A percentile compares a stretch with the other conserved stretches of the same genome.
These are phyloP conservation scores for Mortierella sp. DNA, from an alignment of 371 early-diverging fungal genomes.

Conservation along the genomic window DNA sequence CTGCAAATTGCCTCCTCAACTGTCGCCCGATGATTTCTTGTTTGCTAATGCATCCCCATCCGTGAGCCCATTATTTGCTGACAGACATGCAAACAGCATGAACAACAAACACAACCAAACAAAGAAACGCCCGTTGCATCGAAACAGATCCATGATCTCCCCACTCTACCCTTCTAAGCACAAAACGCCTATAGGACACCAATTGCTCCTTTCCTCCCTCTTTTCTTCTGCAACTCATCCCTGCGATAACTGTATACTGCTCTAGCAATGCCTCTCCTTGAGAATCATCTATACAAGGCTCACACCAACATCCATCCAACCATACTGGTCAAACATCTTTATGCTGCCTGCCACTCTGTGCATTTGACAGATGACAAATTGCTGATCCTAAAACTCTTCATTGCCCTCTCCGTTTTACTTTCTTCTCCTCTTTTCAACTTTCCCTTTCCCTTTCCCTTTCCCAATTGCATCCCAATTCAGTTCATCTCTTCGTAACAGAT, in stretches of 20 bases:
- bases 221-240: not conserved
- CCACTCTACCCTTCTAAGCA: not conserved
- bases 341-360: not conserved
- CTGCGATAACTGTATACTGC: not conserved
- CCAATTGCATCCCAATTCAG: not conserved
- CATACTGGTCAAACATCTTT: not conserved
- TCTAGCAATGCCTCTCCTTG: constrained; percentile 4
- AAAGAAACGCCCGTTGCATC: not conserved
- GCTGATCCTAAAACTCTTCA: not conserved
- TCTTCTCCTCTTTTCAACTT: not conserved
- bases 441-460: not conserved
- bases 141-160: constrained; percentile 3
- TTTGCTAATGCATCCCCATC: not conserved
- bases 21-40: not conserved
- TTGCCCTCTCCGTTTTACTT: not conserved
- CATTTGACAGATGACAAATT: not conserved
- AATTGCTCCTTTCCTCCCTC: constrained; percentile 2
- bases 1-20: not conserved
- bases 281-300: not conserved
- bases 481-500: not conserved
- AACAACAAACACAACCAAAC: not conserved
- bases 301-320: constrained; percentile 2
- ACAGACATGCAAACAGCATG: not conserved
- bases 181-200: not conserved
- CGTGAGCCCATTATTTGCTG: constrained; percentile 16